Evolutionary conservation across 2,329 filamentous ascomycete species (phyloP), one percentile per base, ranked within the genome.

Genomic region (Knufia fluminis): DNA sequence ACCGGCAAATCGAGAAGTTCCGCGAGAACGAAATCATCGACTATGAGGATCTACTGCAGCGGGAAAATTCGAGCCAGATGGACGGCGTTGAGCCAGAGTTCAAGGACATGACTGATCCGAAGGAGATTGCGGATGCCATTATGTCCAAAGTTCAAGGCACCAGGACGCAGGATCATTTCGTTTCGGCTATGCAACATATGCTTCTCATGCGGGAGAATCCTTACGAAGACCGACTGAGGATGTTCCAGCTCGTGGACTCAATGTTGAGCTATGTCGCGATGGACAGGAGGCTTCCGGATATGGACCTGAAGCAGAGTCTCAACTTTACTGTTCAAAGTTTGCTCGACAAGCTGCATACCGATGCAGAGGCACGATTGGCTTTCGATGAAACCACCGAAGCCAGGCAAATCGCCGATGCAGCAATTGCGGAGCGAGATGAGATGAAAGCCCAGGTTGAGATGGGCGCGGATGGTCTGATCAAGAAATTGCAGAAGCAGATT

Each of bases 221-320:
- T 60, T 85, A 85, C 43, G 92, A 97, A 64, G 92, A 98, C 67
- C 82, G 89, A 12, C 70, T 96, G 54, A 83, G 88, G 43, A 92
- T 96, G 84, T 98, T 97, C 70, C 92, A 97, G 71, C 79, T 98
- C 23, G 90, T 97, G 23, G 92, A 98, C 68, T 84, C 87, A n/a
- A 97, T 97, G 89, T 80, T 98, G 57, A 95, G 89, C 68, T 97
- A 97, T 67, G 91, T 98, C 54, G 91, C 91, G 60, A 98, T 98
- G 91, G 92, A 98, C 67, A 80, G 92, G 62, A 79, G 92, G 55
- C 69, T 97, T 56, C 92, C 92, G 33, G 91, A 98, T 67, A 91
- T 97, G 82, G 92, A 98, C 66, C 78, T 98, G 52, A 96, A 96
- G 72, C 91, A 97, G 67, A 94, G 89, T 63, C 78, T 98, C 57